These are phyloP conservation scores for Lumnitzera racemosa DNA, from an alignment of 345 rosid species.

Conservation along the genomic window DNA sequence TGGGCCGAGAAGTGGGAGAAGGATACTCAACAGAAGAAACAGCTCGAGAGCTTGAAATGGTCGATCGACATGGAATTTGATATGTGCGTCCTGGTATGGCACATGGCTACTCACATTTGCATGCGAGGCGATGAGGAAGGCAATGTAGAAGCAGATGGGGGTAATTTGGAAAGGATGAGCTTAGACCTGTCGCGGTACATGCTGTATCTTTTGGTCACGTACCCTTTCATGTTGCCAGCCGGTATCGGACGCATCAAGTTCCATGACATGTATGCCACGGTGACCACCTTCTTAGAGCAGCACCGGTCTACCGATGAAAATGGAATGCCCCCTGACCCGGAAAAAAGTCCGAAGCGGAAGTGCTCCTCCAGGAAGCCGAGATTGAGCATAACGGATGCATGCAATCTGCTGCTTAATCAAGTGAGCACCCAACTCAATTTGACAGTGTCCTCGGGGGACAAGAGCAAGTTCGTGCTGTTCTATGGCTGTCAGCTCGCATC, in stretches of 20 bases:
- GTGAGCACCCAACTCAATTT: conserved; percentile 14
- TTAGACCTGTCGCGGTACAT: conserved; percentile 4
- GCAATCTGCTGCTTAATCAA: background rate
- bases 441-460: conserved; percentile 11
- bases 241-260: conserved; percentile 5
- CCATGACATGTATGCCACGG: conserved; percentile 7
- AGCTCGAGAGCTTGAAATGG: conserved; percentile 3
- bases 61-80: conserved; percentile 4
- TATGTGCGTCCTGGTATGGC: conserved; percentile 7
- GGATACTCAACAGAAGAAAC: background rate
- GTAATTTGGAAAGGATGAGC: no score
- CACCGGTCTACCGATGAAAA: no score
- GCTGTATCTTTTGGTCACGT: conserved; percentile 7
- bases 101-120: conserved; percentile 5
- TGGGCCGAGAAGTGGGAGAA: background rate
- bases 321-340: no score
- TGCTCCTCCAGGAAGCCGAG: no score
- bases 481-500: conserved; percentile 17
- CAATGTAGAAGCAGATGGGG: no score
- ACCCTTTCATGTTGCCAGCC: conserved; percentile 3
- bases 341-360: no score
- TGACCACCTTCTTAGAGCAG: background rate
- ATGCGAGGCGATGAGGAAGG: background rate
- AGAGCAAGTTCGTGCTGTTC: conserved; percentile 24
- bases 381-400: background rate